A percentile compares a stretch with the other conserved stretches of the same genome.
These are phyloP conservation scores for Apiotrichum domesticum DNA, from an alignment of 1,284 basidiomycete genomes.

Conservation along the genomic window DNA sequence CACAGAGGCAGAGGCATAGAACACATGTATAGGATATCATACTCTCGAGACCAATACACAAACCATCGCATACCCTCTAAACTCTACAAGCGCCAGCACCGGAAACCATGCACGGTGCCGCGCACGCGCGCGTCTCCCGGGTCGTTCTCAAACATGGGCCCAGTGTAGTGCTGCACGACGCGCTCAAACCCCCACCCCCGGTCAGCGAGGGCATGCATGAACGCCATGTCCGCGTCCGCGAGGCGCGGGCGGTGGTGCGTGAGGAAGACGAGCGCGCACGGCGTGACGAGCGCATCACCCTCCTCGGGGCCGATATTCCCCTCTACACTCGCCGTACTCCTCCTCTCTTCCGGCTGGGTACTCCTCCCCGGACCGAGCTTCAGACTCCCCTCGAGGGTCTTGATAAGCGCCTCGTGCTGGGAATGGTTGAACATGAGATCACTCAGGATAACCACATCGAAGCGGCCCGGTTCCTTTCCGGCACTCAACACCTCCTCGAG, in stretches of 20 bases:
- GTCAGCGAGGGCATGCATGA: slow-evolving; percentile 54
- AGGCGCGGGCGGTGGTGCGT: slow-evolving; percentile 85
- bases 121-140: slow-evolving; percentile 58
- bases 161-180: slow-evolving; percentile 60
- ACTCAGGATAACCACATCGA: slow-evolving; percentile 79
- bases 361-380: slow-evolving; percentile 25
- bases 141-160: slow-evolving; percentile 86
- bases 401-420: slow-evolving; percentile 75
- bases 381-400: slow-evolving; percentile 59
- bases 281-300: slow-evolving; percentile 28
- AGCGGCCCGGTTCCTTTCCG: slow-evolving; percentile 42
- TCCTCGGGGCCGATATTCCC: slow-evolving; percentile 2
- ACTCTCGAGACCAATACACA: background rate
- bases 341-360: background rate
- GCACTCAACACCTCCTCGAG: slow-evolving; percentile 53
- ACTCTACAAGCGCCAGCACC: slow-evolving; percentile 27
- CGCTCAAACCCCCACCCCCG: slow-evolving; percentile 71
- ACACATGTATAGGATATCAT: background rate
- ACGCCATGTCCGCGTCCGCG: slow-evolving; percentile 74
- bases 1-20: background rate
- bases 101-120: slow-evolving; percentile 58
- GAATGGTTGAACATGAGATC: slow-evolving; percentile 60
- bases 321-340: background rate
- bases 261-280: slow-evolving; percentile 79
- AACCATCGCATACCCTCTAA: no score